A percentile compares a stretch with the other conserved stretches of the same genome.
These are phyloP conservation scores for Cordyceps cicadae DNA, from an alignment of 2,329 filamentous ascomycete genomes.

Conservation along the genomic window DNA sequence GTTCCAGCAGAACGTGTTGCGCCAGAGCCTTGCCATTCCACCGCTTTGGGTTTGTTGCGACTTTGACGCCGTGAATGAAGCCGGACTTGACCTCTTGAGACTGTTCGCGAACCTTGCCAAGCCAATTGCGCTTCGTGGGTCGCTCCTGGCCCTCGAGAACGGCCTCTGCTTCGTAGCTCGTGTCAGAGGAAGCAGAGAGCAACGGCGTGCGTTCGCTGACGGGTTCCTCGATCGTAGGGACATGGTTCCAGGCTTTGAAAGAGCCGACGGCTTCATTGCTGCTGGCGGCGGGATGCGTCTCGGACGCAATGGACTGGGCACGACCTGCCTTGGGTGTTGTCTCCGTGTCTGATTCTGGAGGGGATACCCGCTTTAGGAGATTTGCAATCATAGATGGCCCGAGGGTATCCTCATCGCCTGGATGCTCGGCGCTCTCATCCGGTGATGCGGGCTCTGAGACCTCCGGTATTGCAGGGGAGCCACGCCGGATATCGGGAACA, in stretches of 20 bases:
- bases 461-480: constrained; percentile 49
- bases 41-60: constrained; percentile 52
- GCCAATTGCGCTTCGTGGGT: constrained; percentile 24
- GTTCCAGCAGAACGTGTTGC: constrained; percentile 55
- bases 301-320: background rate
- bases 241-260: background rate
- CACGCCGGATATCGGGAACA: constrained; percentile 18
- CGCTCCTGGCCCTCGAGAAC: constrained; percentile 47
- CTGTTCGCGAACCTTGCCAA: constrained; percentile 24
- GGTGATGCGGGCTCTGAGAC: constrained; percentile 50
- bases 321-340: constrained; percentile 1
- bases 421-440: constrained; percentile 20
- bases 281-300: background rate
- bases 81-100: constrained; percentile 25
- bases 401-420: constrained; percentile 15
- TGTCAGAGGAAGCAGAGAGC: constrained; percentile 27
- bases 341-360: constrained; percentile 17
- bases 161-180: constrained; percentile 22
- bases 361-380: constrained; percentile 42
- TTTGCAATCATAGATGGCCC: constrained; percentile 38
- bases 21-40: constrained; percentile 65
- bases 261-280: background rate
- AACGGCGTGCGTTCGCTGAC: constrained; percentile 41
- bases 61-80: constrained; percentile 22
- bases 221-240: constrained; percentile 12